Base-by-base conservation (phyloP, 805 yeast species). In the Metschnikowia dekortorum region DNA sequence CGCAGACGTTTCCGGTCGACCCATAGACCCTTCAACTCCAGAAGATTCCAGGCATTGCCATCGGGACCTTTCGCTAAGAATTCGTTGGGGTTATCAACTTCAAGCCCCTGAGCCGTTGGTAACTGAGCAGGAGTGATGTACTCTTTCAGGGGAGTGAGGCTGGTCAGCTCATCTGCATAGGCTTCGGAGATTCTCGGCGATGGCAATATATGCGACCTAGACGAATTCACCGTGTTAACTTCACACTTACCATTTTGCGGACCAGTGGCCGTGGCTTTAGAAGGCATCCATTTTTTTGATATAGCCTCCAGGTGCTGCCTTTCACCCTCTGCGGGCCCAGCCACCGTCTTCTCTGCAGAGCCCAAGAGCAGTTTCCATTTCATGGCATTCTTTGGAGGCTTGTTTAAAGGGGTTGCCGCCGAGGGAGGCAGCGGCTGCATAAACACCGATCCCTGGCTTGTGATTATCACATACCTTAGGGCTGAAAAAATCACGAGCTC, bases 1-100 rank as follows among this genome's bases (percentile, higher is more conserved):
- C 39, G 40, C 29, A 30, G 39, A 32, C 47, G 47, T 26, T 29
- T 44, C 29, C 51, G 38, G 29, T 49, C 55, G 18, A 37, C 50
- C 55, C 55, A 52, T 2, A 49, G 41, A 7, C 46, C 35, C 35
- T 49, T 52, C 26, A 49, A 33, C 26, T 52, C 55, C 49, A 33
- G 49, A 34, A 52, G 43, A 35, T 44, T 44, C 46, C 46, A 44
- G 10, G 46, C 46, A 29, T 35, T 44, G 13, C 33, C 13, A 14
- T 44, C 46, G 28, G 10, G 22, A 13, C 39, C 39, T 14, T 32
- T 36, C 9, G 38, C 32, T 22, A n/a, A 38, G 22, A 7, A 18
- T 26, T 42, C 45, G 10, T 39, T 34, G 10, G 13, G 14, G 10
- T 39, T 29, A 8, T 39, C 43, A 5, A 14, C 11, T 4, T 29